Evolutionary conservation across 176 grass and related monocot genomes (phyloP).

Genomic region (maize (Zea mays)): DNA sequence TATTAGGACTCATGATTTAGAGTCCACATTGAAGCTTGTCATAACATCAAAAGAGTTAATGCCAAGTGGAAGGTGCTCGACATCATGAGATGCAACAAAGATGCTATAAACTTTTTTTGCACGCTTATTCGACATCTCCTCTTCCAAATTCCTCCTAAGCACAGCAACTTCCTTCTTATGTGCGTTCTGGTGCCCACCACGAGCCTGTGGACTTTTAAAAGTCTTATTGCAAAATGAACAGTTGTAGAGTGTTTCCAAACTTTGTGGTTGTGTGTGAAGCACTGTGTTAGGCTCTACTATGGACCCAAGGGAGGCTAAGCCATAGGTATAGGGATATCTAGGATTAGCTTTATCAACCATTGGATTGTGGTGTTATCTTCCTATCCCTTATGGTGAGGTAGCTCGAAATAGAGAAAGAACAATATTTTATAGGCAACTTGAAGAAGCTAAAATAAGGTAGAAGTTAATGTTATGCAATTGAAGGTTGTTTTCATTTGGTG

Average conservation of each 20-base stretch:
- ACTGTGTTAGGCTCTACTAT: not conserved
- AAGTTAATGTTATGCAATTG: conserved; percentile 11
- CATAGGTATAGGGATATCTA: not conserved
- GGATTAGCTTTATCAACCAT: not conserved
- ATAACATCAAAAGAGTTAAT: not conserved
- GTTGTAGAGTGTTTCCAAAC: not conserved
- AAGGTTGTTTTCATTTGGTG: not conserved
- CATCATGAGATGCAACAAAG: not conserved
- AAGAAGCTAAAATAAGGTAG: conserved; percentile 7
- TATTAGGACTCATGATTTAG: not conserved
- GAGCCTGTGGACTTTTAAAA: conserved; percentile 17
- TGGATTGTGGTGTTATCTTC: not conserved
- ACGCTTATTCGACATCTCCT: not conserved
- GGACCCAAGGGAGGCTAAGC: not conserved
- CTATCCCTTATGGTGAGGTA: not conserved
- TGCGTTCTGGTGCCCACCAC: conserved; percentile 33
- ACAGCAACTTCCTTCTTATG: conserved; percentile 27
- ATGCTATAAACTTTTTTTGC: not conserved
- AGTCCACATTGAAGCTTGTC: not conserved
- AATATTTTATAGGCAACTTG: not conserved
- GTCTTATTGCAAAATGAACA: conserved; percentile 29
- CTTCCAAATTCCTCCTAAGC: not conserved
- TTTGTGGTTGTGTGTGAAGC: not conserved
- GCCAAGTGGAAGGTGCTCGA: not conserved
- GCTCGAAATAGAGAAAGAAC: not conserved